Evolutionary conservation across 164 flowering plant species (phyloP), one percentile per base, ranked within the genome.

Genomic region (Piper betle): DNA sequence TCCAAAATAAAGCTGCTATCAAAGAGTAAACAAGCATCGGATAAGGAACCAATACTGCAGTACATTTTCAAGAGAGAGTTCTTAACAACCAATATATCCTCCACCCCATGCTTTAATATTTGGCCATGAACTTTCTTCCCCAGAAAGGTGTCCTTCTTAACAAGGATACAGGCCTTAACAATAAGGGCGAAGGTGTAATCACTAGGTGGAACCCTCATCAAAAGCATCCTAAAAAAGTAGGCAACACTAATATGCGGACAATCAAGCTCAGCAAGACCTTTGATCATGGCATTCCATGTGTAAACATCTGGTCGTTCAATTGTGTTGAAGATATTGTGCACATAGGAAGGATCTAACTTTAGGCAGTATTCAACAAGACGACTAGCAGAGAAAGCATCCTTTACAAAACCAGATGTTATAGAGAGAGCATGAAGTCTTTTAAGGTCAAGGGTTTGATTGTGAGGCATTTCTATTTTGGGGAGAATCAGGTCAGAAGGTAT

Each of bases 101-200:
- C 60, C 19, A 55, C 39, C 20, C 66, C 66, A 56, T 43, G 48
- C 43, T 77, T 80, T 67, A 75, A 64, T 48, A 66, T 69, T 62
- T 64, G 73, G 8, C 71, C 67, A 57, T 80, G 81, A 42, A 80
- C 58, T 61, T 66, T 55, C 39, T 15, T 20, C 18, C 60, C 66
- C 6, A 55, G 19, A 18, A 18, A 37, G 5, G 20, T 20, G 10
- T 60, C 52, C n/a, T 40, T 48, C 25, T 25, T 5, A 19, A 55
- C 55, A 39, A 68, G 50, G 39, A 53, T 58, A 46, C 71, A 68
- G 56, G 66, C 66, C 65, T 72, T 72, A 4, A 72, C 48, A 1
- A 72, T 9, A 15, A 68, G 66, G 10, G 68, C 65, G 58, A 72
- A 72, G 20, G 75, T 68, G 52, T 67, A 68, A 8, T 55, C 58